phyloP scores from a whole-genome alignment of 176 grass and related monocot genomes.

The Triticum urartu region DNA sequence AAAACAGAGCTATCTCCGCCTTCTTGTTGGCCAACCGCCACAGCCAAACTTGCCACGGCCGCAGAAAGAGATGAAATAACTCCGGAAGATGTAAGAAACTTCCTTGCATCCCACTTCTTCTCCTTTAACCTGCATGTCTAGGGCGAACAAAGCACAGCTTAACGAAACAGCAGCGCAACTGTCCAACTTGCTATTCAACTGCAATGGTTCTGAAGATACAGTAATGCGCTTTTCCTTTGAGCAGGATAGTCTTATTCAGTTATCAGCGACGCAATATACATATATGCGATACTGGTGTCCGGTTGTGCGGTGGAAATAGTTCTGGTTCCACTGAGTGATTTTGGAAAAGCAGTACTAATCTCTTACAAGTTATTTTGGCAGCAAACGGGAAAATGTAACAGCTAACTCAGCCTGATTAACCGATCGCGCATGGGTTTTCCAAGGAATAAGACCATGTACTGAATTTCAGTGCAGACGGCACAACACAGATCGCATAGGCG shows the following conservation, averaged over 20 bases:
- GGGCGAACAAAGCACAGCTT: constrained; percentile 51
- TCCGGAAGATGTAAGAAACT: constrained; percentile 80
- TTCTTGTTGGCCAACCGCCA: constrained; percentile 80
- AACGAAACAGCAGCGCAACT: constrained; percentile 13
- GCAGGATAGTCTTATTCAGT: neutral
- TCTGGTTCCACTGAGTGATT: neutral
- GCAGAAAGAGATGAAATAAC: constrained; percentile 92
- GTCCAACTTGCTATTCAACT: neutral
- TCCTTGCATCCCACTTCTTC: constrained; percentile 91
- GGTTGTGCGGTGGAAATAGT: neutral
- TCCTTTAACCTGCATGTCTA: constrained; percentile 99
- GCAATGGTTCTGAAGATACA: neutral
- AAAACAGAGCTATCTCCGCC: constrained; percentile 70
- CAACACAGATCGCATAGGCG: neutral
- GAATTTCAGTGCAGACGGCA: neutral
- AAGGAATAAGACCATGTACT: neutral
- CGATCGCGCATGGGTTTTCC: neutral
- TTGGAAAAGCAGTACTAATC: neutral
- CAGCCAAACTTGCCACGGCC: constrained; percentile 61
- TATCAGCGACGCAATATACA: neutral
- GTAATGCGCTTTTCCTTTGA: neutral
- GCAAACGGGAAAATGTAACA: neutral
- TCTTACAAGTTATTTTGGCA: neutral
- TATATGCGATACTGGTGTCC: neutral
- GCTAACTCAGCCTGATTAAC: no score